A percentile compares a stretch with the other conserved stretches of the same genome.
phyloP scores from a whole-genome alignment of 768 basidiomycete species.

The Russula vinacea region DNA sequence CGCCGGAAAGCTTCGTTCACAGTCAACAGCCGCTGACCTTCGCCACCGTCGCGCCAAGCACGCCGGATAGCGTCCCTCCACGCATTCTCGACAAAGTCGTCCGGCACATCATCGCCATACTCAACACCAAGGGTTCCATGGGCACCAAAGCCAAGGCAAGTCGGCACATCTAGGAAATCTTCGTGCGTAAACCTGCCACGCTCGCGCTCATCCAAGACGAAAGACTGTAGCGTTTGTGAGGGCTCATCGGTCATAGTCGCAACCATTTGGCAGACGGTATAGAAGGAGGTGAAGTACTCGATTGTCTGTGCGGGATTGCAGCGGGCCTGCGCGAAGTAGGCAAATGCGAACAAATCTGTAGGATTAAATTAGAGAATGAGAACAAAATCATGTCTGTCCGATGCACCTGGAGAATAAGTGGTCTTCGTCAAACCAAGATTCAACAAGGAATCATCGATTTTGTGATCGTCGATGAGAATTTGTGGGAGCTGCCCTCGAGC shows the following conservation, averaged over 20 bases:
- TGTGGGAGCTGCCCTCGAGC: slow-evolving; percentile 50
- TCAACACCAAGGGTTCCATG: slow-evolving; percentile 59
- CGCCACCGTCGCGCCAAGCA: slow-evolving; percentile 50
- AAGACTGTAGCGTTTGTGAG: slow-evolving; percentile 49
- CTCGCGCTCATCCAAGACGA: slow-evolving; percentile 58
- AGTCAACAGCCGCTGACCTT: slow-evolving; percentile 47
- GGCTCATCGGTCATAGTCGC: slow-evolving; percentile 48
- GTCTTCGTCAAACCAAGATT: slow-evolving; percentile 63
- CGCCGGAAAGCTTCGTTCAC: slow-evolving; percentile 69
- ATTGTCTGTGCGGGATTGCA: slow-evolving; percentile 69
- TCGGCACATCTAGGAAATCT: slow-evolving; percentile 50
- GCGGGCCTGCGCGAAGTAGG: slow-evolving; percentile 75
- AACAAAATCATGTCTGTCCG: not conserved
- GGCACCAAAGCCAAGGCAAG: slow-evolving; percentile 62
- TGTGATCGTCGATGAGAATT: slow-evolving; percentile 42
- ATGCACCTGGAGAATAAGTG: slow-evolving; percentile 62
- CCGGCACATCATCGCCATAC: slow-evolving; percentile 65
- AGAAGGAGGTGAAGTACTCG: slow-evolving; percentile 60
- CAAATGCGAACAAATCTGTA: slow-evolving; percentile 70
- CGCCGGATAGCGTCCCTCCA: slow-evolving; percentile 59
- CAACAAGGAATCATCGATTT: slow-evolving; percentile 43
- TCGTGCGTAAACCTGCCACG: slow-evolving; percentile 60
- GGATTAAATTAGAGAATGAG: not conserved
- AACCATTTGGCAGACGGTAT: slow-evolving; percentile 49
- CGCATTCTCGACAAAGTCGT: slow-evolving; percentile 66